A percentile compares a stretch with the other conserved stretches of the same genome.
phyloP scores from a whole-genome alignment of 495 filamentous ascomycete genomes.

The Trichoderma orchidacearum region DNA sequence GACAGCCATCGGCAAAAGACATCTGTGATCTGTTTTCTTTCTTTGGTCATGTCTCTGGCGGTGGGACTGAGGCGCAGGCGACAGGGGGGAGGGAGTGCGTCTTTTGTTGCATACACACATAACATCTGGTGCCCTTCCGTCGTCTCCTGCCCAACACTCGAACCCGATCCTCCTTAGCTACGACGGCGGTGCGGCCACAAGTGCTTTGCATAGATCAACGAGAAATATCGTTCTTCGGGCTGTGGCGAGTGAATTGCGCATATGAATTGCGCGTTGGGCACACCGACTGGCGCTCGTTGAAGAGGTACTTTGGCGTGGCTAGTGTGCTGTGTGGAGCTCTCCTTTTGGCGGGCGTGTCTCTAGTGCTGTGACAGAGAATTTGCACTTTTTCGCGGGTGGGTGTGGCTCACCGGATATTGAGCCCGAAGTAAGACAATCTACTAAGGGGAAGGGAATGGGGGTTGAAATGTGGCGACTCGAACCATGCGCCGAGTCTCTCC shows the following conservation, averaged over 20 bases:
- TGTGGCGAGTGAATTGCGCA: background rate
- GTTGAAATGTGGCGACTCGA: too few species aligned
- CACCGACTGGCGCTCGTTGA: background rate
- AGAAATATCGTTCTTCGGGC: background rate
- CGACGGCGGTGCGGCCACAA: too few species aligned
- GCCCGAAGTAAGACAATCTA: background rate
- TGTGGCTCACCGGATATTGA: background rate
- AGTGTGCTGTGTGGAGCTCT: background rate
- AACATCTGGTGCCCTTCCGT: background rate
- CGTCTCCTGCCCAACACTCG: background rate
- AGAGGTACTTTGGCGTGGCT: too few species aligned
- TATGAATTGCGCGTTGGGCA: background rate
- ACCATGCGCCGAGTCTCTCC: too few species aligned
- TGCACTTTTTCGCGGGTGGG: background rate
- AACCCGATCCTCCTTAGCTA: background rate
- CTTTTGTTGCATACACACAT: too few species aligned
- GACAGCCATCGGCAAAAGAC: background rate
- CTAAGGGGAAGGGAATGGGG: background rate
- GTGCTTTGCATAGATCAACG: too few species aligned
- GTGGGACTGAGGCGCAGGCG: too few species aligned
- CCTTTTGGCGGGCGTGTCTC: background rate
- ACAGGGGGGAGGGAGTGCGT: too few species aligned
- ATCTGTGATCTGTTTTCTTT: background rate
- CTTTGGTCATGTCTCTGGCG: background rate
- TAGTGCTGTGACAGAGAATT: background rate